These are phyloP conservation scores for Aplosporella prunicola DNA, from an alignment of 2,329 filamentous ascomycete genomes.

Conservation along the genomic window DNA sequence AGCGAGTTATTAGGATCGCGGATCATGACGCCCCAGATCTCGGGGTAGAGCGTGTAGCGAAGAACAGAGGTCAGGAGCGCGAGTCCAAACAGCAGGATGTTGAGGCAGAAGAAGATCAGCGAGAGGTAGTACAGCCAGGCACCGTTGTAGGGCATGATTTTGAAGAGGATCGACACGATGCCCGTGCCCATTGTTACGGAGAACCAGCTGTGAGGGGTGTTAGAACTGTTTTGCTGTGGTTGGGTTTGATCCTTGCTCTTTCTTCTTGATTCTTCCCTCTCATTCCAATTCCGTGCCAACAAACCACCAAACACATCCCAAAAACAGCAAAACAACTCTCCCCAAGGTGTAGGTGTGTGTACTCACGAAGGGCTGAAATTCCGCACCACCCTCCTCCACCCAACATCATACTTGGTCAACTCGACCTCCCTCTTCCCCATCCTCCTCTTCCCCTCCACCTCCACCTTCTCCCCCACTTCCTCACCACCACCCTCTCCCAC, in stretches of 20 bases:
- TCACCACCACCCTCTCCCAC: too few species aligned
- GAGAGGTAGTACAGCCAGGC: conserved; percentile 48
- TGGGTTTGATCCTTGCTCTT: too few species aligned
- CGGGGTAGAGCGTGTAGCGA: conserved; percentile 53
- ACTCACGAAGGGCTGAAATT: conserved; percentile 27
- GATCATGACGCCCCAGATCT: conserved; percentile 54
- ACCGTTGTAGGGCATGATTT: conserved; percentile 49
- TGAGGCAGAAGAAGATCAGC: conserved; percentile 49
- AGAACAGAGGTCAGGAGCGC: conserved; percentile 45
- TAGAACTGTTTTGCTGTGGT: too few species aligned
- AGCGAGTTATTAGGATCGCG: conserved; percentile 53
- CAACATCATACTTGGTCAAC: conserved; percentile 6
- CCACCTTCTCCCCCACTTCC: too few species aligned
- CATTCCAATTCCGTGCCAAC: too few species aligned
- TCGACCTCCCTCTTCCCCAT: not conserved
- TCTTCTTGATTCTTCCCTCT: too few species aligned
- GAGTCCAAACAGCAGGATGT: conserved; percentile 44
- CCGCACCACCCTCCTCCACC: conserved; percentile 26
- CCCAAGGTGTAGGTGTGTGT: too few species aligned
- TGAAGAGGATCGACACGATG: conserved; percentile 53
- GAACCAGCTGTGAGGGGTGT: conserved; percentile 9
- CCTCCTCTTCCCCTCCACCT: too few species aligned
- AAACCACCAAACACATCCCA: too few species aligned
- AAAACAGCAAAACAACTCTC: too few species aligned
- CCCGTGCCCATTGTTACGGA: conserved; percentile 50